phyloP scores from a whole-genome alignment of 2,329 filamentous ascomycete genomes.

The Emergomyces africanus region DNA sequence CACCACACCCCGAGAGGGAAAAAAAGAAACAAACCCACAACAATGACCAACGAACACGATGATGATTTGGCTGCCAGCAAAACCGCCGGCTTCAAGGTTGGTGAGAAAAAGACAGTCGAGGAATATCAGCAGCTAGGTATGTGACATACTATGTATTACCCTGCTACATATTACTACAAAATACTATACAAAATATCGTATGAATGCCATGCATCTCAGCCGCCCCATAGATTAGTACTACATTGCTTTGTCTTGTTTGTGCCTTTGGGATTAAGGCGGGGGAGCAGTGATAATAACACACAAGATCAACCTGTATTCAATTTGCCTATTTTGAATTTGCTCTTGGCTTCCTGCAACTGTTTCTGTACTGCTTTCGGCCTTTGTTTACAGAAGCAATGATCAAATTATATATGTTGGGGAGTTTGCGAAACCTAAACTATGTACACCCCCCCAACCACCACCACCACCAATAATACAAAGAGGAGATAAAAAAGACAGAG shows the following conservation, averaged over 20 bases:
- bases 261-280: neutral
- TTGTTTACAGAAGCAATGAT: neutral
- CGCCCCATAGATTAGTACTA: too few relatives aligned
- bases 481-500: neutral
- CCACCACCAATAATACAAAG: neutral
- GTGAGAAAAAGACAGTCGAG: constrained; percentile 94
- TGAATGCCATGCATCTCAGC: neutral
- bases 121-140: constrained; percentile 89
- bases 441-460: too few relatives aligned
- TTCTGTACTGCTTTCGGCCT: neutral
- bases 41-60: constrained; percentile 56
- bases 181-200: too few relatives aligned
- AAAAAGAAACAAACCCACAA: constrained; percentile 3
- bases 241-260: neutral
- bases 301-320: neutral
- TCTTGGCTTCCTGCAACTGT: neutral
- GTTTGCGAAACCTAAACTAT: neutral
- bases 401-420: neutral
- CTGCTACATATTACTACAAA: too few relatives aligned
- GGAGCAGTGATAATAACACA: neutral
- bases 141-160: constrained; percentile 21
- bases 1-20: neutral
- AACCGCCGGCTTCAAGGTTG: constrained; percentile 95
- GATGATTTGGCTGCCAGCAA: constrained; percentile 78
- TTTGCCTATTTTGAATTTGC: neutral